phyloP scores from a whole-genome alignment of 768 basidiomycete genomes.

The Hydnum rufescens region DNA sequence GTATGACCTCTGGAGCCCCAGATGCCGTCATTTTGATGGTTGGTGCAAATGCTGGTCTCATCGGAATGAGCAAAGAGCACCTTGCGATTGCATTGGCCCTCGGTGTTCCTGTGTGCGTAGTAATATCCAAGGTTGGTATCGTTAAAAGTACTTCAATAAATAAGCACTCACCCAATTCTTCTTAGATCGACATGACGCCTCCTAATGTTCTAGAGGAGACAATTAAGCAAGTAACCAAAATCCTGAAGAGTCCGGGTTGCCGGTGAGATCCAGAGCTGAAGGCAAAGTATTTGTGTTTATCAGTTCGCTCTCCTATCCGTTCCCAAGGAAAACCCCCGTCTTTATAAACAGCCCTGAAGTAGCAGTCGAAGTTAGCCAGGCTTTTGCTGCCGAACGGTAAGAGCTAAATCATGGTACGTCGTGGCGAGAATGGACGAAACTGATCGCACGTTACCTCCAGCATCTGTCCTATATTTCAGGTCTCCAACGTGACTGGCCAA shows the following conservation, averaged over 20 bases:
- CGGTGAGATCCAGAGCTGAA: conserved; percentile 26
- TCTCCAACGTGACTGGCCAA: conserved; percentile 91
- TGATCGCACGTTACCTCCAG: background rate
- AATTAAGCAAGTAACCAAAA: conserved; percentile 79
- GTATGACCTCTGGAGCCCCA: conserved; percentile 82
- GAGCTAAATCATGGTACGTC: conserved; percentile 9
- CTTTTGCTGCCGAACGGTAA: conserved; percentile 56
- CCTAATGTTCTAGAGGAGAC: conserved; percentile 81
- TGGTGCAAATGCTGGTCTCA: conserved; percentile 78
- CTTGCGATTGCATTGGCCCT: conserved; percentile 85
- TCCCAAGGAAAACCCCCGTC: conserved; percentile 51
- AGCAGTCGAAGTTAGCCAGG: conserved; percentile 56
- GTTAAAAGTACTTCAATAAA: no score
- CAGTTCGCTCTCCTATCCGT: background rate
- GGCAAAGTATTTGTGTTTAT: conserved; percentile 1
- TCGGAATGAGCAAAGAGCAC: conserved; percentile 92
- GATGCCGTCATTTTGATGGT: conserved; percentile 55
- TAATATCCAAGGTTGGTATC: conserved; percentile 65
- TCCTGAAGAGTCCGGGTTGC: conserved; percentile 83
- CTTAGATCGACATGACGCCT: conserved; percentile 91
- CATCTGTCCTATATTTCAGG: conserved; percentile 80
- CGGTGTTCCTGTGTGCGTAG: conserved; percentile 81
- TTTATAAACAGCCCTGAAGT: conserved; percentile 68
- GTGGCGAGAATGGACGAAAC: no score
- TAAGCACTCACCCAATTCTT: background rate